phyloP scores from a whole-genome alignment of 768 basidiomycete genomes.

The Podaxis pistillaris region DNA sequence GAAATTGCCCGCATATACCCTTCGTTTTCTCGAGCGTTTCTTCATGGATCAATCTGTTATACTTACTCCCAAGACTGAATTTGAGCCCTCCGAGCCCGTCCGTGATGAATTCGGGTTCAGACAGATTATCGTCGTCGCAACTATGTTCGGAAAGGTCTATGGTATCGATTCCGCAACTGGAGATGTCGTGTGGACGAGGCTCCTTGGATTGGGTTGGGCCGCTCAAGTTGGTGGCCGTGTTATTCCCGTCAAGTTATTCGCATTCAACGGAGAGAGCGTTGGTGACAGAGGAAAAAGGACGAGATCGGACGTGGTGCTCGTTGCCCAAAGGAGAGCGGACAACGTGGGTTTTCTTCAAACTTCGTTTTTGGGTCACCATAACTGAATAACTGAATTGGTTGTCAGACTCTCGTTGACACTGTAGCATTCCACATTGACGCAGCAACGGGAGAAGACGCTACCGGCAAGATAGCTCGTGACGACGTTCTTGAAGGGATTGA shows the following conservation, averaged over 20 bases:
- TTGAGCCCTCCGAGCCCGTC: constrained; percentile 39
- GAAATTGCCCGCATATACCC: constrained; percentile 70
- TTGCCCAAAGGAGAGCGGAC: constrained; percentile 58
- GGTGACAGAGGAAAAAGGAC: constrained; percentile 41
- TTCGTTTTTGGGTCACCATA: constrained; percentile 3
- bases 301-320: constrained; percentile 57
- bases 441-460: constrained; percentile 67
- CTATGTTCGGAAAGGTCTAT: constrained; percentile 70
- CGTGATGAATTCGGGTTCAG: constrained; percentile 87
- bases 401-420: constrained; percentile 62
- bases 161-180: constrained; percentile 83
- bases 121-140: constrained; percentile 76
- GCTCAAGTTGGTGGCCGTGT: constrained; percentile 52
- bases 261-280: constrained; percentile 43
- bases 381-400: constrained; percentile 1
- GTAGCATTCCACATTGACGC: constrained; percentile 78
- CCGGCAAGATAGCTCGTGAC: constrained; percentile 27
- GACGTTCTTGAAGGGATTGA: constrained; percentile 57
- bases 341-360: constrained; percentile 45
- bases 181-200: constrained; percentile 73
- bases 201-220: constrained; percentile 74
- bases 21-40: constrained; percentile 70
- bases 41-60: constrained; percentile 52
- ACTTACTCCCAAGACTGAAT: constrained; percentile 27
- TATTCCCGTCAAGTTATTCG: constrained; percentile 60